Evolutionary conservation across 257 asterid species (phyloP), one percentile per base, ranked within the genome.

Genomic region (Parsonsia alboflavescens): DNA sequence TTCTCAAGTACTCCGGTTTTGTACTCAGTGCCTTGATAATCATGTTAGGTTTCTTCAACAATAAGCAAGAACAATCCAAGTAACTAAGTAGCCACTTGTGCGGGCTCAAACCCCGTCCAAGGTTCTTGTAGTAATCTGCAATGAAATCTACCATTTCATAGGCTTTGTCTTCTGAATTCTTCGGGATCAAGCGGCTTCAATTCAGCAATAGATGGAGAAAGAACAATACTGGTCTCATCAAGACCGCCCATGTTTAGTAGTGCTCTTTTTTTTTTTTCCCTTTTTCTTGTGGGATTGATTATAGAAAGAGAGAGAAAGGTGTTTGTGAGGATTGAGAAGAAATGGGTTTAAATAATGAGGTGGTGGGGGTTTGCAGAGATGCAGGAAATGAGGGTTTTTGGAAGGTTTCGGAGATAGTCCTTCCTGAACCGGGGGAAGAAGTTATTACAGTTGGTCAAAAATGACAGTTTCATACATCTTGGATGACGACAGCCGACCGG

Each of bases 51-150:
- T 74, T 58, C 33, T 44, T 70, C 17, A 81, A 75, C 84, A 82
- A 81, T 77, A 77, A 24, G 77, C 84, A 81, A 67, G 82, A 81
- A 67, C 84, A 81, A 36, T 77, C 84, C 62, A 77, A 57, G 56
- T 81, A 81, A 70, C 74, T 70, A n/a, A 81, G 77, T 46, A 81
- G 26, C 84, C 84, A 81, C 48, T 77, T 81, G 44, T 81, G 82
- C 0, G 84, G 84, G 16, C 84, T 81, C 57, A 81, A 54, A 41
- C 84, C 77, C 75, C 77, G 68, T 12, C 75, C 83, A 11, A 79
- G 64, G 44, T 79, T 79, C 26, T 75, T 79, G 67, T 79, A 79
- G 54, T 79, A 79, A 72, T 79, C 83, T 15, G 83, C 83, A 11
- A 79, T 75, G 17, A 79, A 79, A 57, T 79, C 83, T 4, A 79